Evolutionary conservation across 768 basidiomycete genomes (phyloP).

Genomic region (Boletales sp.): DNA sequence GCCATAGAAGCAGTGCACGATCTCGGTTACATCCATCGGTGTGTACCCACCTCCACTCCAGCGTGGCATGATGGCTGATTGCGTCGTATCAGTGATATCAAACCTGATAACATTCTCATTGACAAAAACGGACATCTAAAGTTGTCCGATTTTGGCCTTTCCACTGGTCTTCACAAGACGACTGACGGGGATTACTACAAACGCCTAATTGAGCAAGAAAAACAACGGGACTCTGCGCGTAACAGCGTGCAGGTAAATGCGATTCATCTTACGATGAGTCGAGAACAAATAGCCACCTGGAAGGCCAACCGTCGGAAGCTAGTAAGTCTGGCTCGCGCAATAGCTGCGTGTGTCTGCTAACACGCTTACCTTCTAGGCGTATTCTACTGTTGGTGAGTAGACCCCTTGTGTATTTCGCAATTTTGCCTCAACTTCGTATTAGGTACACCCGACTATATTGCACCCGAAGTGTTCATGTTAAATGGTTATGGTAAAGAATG

Average conservation of each 20-base stretch:
- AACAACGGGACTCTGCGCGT: conserved; percentile 60
- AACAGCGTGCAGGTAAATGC: conserved; percentile 98
- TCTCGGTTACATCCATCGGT: conserved; percentile 99
- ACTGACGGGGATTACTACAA: conserved; percentile 95
- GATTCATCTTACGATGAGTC: conserved; percentile 95
- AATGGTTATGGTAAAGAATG: conserved; percentile 98
- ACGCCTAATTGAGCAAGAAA: conserved; percentile 77
- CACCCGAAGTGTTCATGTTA: conserved; percentile 95
- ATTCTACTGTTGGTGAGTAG: conserved; percentile 71
- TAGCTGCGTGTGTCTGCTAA: conserved; percentile 2
- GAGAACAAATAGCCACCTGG: conserved; percentile 97
- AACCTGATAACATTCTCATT: conserved; percentile 98
- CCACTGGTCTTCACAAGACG: conserved; percentile 95
- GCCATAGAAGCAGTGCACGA: conserved; percentile 98
- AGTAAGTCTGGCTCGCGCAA: conserved; percentile 38
- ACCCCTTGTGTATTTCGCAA: not conserved
- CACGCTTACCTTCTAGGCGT: conserved; percentile 56
- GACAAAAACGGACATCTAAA: conserved; percentile 97
- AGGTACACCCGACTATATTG: conserved; percentile 62
- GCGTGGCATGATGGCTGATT: conserved; percentile 1
- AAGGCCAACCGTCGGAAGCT: conserved; percentile 97
- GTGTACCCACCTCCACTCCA: conserved; percentile 21
- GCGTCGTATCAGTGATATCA: conserved; percentile 74
- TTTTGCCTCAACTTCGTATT: conserved; percentile 2
- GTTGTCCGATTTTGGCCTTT: conserved; percentile 96